Evolutionary conservation across 164 flowering plant species (phyloP).

Genomic region (Nelumbo lutea): DNA sequence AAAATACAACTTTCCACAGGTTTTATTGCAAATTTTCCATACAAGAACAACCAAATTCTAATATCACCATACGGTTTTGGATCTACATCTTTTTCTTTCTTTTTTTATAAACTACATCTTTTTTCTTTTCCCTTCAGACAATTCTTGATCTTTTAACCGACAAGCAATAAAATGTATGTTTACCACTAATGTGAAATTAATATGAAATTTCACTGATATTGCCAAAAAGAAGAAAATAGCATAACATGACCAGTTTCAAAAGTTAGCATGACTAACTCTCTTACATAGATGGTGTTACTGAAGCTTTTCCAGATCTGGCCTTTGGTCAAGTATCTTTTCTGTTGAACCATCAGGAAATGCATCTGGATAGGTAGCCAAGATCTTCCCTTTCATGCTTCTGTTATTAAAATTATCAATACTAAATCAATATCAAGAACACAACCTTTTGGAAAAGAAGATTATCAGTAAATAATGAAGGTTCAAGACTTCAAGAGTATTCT

Average conservation of each 20-base stretch:
- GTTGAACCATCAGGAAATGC: slow-evolving; percentile 69
- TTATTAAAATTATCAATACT: neutral
- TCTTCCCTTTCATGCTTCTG: slow-evolving; percentile 77
- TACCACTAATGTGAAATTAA: no score
- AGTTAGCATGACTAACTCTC: neutral
- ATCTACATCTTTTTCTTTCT: no score
- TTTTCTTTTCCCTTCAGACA: no score
- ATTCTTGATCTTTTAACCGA: no score
- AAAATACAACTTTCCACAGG: no score
- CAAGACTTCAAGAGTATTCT: neutral
- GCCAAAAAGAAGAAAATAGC: no score
- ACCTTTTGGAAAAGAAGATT: neutral
- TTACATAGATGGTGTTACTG: slow-evolving; percentile 18
- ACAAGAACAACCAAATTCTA: no score
- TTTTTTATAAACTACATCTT: no score
- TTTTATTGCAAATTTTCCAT: no score
- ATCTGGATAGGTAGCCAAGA: slow-evolving; percentile 77
- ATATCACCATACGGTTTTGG: no score
- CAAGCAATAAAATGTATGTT: no score
- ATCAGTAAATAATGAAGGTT: neutral
- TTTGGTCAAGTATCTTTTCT: slow-evolving; percentile 41
- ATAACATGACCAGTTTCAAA: neutral
- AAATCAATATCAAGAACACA: neutral
- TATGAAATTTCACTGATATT: no score
- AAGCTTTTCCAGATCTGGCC: slow-evolving; percentile 83